phyloP scores from a whole-genome alignment of 495 filamentous ascomycete species.

The Apiosordaria backusii region DNA sequence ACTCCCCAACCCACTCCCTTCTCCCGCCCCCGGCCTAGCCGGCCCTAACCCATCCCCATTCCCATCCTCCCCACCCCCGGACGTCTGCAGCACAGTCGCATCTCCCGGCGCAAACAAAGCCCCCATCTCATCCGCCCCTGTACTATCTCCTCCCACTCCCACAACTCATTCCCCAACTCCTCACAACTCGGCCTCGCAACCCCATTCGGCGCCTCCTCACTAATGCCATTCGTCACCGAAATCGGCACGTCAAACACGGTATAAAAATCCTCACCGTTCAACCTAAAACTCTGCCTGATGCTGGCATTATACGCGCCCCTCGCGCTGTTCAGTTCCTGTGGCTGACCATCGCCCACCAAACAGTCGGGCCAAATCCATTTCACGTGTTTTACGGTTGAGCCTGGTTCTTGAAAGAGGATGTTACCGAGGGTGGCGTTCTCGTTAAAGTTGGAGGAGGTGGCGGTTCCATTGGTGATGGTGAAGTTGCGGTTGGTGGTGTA shows the following conservation, averaged over 20 bases:
- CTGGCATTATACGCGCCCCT: constrained; percentile 57
- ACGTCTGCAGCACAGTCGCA: constrained; percentile 35
- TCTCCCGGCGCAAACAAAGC: constrained; percentile 48
- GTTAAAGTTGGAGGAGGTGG: constrained; percentile 40
- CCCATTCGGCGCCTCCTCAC: constrained; percentile 30
- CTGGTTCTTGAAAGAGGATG: constrained; percentile 57
- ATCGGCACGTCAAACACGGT: constrained; percentile 68
- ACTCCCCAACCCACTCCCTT: constrained; percentile 30
- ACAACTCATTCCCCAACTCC: constrained; percentile 41
- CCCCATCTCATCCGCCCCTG: constrained; percentile 32
- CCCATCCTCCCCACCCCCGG: constrained; percentile 10
- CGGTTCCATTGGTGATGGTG: constrained; percentile 63
- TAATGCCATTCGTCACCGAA: constrained; percentile 61
- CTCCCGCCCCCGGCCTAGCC: constrained; percentile 22
- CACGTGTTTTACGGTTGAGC: constrained; percentile 66
- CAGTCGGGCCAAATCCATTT: constrained; percentile 66
- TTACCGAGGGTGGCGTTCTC: constrained; percentile 51
- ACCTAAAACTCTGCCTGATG: constrained; percentile 63
- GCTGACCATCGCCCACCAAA: constrained; percentile 55
- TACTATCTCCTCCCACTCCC: constrained; percentile 37
- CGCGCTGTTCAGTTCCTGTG: constrained; percentile 30
- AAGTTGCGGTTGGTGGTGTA: constrained; percentile 59
- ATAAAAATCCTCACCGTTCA: constrained; percentile 59
- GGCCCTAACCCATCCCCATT: constrained; percentile 31
- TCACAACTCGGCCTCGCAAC: constrained; percentile 44